Evolutionary conservation across 805 yeast genomes (phyloP).

Genomic region (Blastobotrys robertii): DNA sequence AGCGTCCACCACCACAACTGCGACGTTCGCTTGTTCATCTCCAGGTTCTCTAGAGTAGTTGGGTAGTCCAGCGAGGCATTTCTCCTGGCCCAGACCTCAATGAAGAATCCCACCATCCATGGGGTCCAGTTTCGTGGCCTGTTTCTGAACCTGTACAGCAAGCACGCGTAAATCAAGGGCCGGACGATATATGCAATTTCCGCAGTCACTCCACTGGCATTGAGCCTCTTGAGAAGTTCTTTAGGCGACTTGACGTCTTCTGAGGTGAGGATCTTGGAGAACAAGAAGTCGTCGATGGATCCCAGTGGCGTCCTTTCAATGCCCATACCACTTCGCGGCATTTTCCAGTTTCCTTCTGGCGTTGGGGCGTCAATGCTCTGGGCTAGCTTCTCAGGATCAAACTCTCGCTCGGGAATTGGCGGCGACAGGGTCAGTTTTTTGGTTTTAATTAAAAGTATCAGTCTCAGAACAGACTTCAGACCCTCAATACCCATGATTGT

Average conservation of each 20-base stretch:
- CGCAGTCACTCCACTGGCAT: conserved; percentile 17
- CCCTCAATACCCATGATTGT: conserved; percentile 24
- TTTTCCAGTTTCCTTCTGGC: conserved; percentile 11
- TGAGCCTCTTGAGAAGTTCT: conserved; percentile 23
- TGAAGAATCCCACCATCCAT: conserved; percentile 29
- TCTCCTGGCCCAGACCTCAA: conserved; percentile 26
- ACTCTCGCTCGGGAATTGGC: conserved; percentile 27
- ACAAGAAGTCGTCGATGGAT: conserved; percentile 17
- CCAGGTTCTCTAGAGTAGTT: conserved; percentile 27
- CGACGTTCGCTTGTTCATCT: conserved; percentile 20
- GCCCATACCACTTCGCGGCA: conserved; percentile 21
- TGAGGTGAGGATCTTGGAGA: conserved; percentile 19
- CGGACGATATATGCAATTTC: conserved; percentile 30
- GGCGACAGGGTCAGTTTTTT: conserved; percentile 24
- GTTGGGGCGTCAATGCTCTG: background rate
- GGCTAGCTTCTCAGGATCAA: conserved; percentile 26
- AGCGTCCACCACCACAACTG: conserved; percentile 32
- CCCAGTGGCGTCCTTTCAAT: conserved; percentile 12
- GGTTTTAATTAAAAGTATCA: conserved; percentile 22
- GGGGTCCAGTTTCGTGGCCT: conserved; percentile 29
- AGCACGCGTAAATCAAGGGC: conserved; percentile 30
- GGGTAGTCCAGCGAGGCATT: conserved; percentile 19
- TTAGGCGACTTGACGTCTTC: conserved; percentile 27
- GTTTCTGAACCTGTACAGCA: conserved; percentile 19
- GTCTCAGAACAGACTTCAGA: conserved; percentile 25